Evolutionary conservation across 148 eudicot species (phyloP), one percentile per base, ranked within the genome.

Genomic region (Rhododendron vialii): DNA sequence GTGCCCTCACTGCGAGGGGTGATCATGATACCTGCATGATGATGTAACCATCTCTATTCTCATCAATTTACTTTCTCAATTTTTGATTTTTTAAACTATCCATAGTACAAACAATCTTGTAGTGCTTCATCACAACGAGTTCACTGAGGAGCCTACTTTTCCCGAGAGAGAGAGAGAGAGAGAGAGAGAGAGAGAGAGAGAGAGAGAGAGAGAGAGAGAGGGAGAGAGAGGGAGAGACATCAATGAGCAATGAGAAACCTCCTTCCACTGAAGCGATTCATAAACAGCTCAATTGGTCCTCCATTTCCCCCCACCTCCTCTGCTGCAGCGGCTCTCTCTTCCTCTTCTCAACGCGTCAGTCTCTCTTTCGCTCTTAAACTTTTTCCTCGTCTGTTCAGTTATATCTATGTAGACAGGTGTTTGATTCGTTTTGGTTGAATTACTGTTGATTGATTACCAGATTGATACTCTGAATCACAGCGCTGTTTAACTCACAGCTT

Each of bases 81-180:
- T 10, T 13, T 30, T 18, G 13, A 28, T 9, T 28, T 78, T 24
- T 47, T 28, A 67, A 4, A 28, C 35, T 50, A 8, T 28, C 38
- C 36, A 1, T 5, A 28, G 22, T 41, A 5, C 1, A 41, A n/a
- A 13, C 82, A 50, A 20, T 30, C 10, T 55, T 15, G 20, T 76
- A 17, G 91, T 92, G 1, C 75, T 90, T n/a, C 81, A 80, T 1
- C 82, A 88, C 76, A 87, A 90, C 81, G 33, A 87, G 12, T 90
- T 15, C 67, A 84, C 87, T 43, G 86, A 83, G 5, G 93, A 90
- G 87, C 85, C 90, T 33, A 86, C 89, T 35, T 92, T 90, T 83
- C 43, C 38, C 38, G 38, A 1, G 35, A 35, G 26, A 24, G n/a
- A 5, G 26, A 20, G 26, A 5, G 69, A n/a, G 69, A 63, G 69